phyloP scores from a whole-genome alignment of 2,329 filamentous ascomycete genomes.

The Pseudocercospora fijiensis region DNA sequence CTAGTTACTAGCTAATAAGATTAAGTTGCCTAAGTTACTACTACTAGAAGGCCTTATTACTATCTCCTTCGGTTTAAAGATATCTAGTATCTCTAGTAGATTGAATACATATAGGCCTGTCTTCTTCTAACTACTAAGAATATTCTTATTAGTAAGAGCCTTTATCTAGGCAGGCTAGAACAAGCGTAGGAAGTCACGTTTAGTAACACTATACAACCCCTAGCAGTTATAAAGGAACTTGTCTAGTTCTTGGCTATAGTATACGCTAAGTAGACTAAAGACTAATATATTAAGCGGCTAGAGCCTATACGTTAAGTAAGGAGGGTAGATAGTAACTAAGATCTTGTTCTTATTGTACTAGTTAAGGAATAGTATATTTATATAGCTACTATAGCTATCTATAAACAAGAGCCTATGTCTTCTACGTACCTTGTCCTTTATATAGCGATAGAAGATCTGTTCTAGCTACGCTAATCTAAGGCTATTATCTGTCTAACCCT shows the following conservation, averaged over 20 bases:
- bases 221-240: background rate
- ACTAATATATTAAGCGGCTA: conserved; percentile 6
- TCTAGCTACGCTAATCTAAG: too few relatives aligned
- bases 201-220: background rate
- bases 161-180: background rate
- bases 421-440: conserved; percentile 4
- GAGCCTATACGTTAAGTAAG: conserved; percentile 6
- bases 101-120: background rate
- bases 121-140: background rate
- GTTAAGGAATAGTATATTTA: conserved; percentile 11
- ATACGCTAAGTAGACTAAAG: background rate
- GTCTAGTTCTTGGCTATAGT: conserved; percentile 6
- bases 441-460: conserved; percentile 7
- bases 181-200: background rate
- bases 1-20: background rate
- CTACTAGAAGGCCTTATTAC: background rate
- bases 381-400: conserved; percentile 13
- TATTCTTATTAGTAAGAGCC: background rate
- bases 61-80: background rate
- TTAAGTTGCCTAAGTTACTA: background rate
- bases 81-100: background rate
- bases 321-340: background rate
- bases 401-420: conserved; percentile 8
- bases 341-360: conserved; percentile 4
- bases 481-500: conserved; percentile 10